Evolutionary conservation across 2,329 filamentous ascomycete species (phyloP).

Genomic region (Scortechinia acanthostroma): DNA sequence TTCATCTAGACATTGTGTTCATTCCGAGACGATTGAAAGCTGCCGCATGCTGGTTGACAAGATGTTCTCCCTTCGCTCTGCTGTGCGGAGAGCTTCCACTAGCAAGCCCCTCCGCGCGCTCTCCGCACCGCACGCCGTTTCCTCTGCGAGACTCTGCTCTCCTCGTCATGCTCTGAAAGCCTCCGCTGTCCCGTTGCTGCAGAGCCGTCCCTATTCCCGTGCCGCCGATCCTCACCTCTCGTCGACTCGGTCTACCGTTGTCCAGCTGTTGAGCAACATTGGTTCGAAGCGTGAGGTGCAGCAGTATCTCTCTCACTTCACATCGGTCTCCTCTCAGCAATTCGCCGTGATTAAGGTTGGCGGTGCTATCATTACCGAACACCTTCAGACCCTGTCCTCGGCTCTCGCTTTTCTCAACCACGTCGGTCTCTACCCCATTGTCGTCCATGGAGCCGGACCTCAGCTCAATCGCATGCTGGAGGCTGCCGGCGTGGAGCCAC

Average conservation of each 20-base stretch:
- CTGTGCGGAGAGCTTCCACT: constrained; percentile 31
- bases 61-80: constrained; percentile 30
- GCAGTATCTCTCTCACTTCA: constrained; percentile 96
- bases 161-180: constrained; percentile 15
- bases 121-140: constrained; percentile 23
- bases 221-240: constrained; percentile 36
- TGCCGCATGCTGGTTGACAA: constrained; percentile 25
- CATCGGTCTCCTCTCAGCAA: constrained; percentile 88
- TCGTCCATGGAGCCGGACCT: constrained; percentile 89
- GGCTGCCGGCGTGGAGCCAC: constrained; percentile 83
- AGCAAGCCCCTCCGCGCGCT: constrained; percentile 25
- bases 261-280: constrained; percentile 89
- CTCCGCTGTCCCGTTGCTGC: constrained; percentile 11
- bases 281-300: constrained; percentile 93
- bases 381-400: constrained; percentile 83
- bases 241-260: constrained; percentile 72
- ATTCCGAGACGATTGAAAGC: too few species aligned
- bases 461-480: constrained; percentile 89
- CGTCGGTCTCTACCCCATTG: constrained; percentile 88
- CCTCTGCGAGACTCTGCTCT: constrained; percentile 14
- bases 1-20: too few species aligned
- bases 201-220: constrained; percentile 32
- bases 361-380: constrained; percentile 88
- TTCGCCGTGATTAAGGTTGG: constrained; percentile 98
- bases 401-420: constrained; percentile 88